phyloP scores from a whole-genome alignment of 306 rosid genomes.

The Vigna mungo region DNA sequence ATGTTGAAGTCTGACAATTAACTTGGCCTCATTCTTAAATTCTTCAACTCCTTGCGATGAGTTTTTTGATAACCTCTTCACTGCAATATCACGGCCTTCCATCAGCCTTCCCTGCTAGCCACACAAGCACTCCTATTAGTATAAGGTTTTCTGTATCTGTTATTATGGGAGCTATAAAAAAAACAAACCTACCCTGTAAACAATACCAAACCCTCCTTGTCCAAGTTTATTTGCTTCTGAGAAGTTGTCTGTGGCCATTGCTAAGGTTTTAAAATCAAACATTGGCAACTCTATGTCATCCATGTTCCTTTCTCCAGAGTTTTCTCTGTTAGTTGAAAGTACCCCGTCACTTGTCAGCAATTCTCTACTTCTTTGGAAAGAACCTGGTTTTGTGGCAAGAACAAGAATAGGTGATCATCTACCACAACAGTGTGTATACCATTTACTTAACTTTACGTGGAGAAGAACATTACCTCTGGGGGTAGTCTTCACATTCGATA shows the following conservation, averaged over 20 bases:
- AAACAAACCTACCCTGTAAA: slow-evolving; percentile 55
- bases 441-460: slow-evolving; percentile 6
- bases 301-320: slow-evolving; percentile 52
- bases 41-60: slow-evolving; percentile 78
- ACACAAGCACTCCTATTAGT: slow-evolving; percentile 36
- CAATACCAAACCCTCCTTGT: slow-evolving; percentile 68
- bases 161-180: slow-evolving; percentile 13
- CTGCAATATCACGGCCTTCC: slow-evolving; percentile 75
- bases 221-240: slow-evolving; percentile 58
- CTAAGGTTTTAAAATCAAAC: slow-evolving; percentile 56
- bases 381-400: slow-evolving; percentile 52
- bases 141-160: slow-evolving; percentile 21
- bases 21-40: slow-evolving; percentile 70
- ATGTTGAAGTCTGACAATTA: slow-evolving; percentile 80
- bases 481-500: slow-evolving; percentile 23
- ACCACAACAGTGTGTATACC: slow-evolving; percentile 15
- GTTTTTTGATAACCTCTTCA: slow-evolving; percentile 68
- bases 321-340: slow-evolving; percentile 52
- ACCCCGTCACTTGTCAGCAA: slow-evolving; percentile 52
- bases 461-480: slow-evolving; percentile 52
- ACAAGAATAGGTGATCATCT: slow-evolving; percentile 16
- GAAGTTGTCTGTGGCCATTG: slow-evolving; percentile 56
- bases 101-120: slow-evolving; percentile 60
- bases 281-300: slow-evolving; percentile 63
- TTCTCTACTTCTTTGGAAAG: slow-evolving; percentile 62